Base-by-base conservation (phyloP, 352 stramenopile species). In the Phytophthora multivora region DNA sequence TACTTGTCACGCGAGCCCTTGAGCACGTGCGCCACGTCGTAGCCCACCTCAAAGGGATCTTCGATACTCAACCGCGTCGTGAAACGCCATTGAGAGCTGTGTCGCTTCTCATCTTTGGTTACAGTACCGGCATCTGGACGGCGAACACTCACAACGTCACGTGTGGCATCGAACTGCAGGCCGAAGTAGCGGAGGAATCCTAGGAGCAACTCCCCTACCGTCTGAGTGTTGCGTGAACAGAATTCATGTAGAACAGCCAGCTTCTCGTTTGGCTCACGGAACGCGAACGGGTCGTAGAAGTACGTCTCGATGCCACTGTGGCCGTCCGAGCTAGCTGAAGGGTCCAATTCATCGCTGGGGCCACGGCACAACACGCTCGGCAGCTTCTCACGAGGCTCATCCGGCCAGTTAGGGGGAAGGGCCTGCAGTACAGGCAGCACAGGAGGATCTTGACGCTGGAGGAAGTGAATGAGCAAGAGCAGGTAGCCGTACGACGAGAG, bases 31-130 rank as follows among this genome's bases (percentile, higher is more conserved):
- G 95, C 96, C 40, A 99, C 96, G 70, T 99, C 93, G 73, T 99
- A 99, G 67, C 91, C 97, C 3, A 87, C 96, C 68, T 99, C 98
- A 76, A 99, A 99, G 2, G 98, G 98, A 75, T 99, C 98, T 85
- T 99, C 97, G 53, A 99, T 98, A 45, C 81, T 91, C 56, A 95
- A 45, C 0, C 86, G 80, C 47, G 80, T 88, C 55, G 90, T 87
- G 40, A 90, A 77, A 33, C 84, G 85, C 86, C 86, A 95, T 46
- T 92, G 70, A 45, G 66, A 67, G 18, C 73, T 70, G 28, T 70
- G 67, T 21, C 83, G 83, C 52, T 95, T 95, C 58, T 93, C 86
- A 16, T 84, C 83, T 51, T 95, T 95, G 21, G 70, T 78, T 58
- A 95, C 59, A 19, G 67, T 77, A 5, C 80, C 75, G 18, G 76